phyloP scores from a whole-genome alignment of 2,329 filamentous ascomycete species.

The Colletotrichum karsti region DNA sequence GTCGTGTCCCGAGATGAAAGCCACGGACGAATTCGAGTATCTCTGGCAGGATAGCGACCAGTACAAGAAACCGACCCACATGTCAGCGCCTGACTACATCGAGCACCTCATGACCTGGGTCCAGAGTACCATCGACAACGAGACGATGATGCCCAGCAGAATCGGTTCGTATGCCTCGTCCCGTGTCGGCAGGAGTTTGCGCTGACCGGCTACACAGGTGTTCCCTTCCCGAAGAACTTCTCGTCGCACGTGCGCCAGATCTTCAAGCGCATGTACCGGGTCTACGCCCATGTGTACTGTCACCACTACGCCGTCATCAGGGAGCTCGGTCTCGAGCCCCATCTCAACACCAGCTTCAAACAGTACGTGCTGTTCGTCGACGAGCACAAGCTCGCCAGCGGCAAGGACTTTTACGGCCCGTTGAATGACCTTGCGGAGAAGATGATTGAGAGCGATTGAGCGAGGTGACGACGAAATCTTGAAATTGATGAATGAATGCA shows the following conservation, averaged over 20 bases:
- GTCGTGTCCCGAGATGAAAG: slow-evolving; percentile 99
- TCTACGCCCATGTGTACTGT: slow-evolving; percentile 99
- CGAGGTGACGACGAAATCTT: neutral
- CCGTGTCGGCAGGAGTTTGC: no score
- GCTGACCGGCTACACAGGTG: slow-evolving; percentile 60
- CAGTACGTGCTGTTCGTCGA: slow-evolving; percentile 99
- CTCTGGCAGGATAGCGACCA: slow-evolving; percentile 97
- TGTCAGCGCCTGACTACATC: slow-evolving; percentile 96
- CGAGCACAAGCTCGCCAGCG: slow-evolving; percentile 90
- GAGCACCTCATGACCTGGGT: slow-evolving; percentile 98
- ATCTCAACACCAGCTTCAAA: slow-evolving; percentile 99
- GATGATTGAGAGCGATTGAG: slow-evolving; percentile 91
- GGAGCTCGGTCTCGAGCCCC: slow-evolving; percentile 93
- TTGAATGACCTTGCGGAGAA: slow-evolving; percentile 95
- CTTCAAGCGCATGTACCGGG: slow-evolving; percentile 98
- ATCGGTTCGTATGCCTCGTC: slow-evolving; percentile 66
- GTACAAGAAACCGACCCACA: slow-evolving; percentile 96
- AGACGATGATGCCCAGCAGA: slow-evolving; percentile 91
- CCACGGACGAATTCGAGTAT: slow-evolving; percentile 99
- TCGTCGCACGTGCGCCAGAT: slow-evolving; percentile 89
- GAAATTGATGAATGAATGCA: slow-evolving; percentile 9
- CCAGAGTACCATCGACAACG: slow-evolving; percentile 94
- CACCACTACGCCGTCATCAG: slow-evolving; percentile 98
- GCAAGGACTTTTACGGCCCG: slow-evolving; percentile 97
- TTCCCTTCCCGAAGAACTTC: slow-evolving; percentile 95